These are phyloP conservation scores for Tremella mesenterica DNA, from an alignment of 768 basidiomycete genomes.

Conservation along the genomic window DNA sequence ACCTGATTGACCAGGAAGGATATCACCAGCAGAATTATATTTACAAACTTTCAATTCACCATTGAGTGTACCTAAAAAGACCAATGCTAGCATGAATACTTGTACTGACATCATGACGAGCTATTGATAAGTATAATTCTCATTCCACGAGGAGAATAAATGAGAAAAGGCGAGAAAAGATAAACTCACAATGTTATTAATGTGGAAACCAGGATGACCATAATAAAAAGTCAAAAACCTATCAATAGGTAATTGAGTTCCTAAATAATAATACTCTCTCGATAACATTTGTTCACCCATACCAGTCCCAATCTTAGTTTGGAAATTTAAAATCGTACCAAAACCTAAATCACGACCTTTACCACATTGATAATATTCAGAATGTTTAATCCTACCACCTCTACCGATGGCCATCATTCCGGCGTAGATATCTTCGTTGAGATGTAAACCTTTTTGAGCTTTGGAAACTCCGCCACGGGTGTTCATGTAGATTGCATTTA, in stretches of 20 bases:
- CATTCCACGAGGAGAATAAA: background rate
- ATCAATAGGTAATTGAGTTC: constrained; percentile 94
- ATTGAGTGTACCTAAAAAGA: constrained; percentile 88
- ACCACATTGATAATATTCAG: constrained; percentile 98
- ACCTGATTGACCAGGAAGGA: constrained; percentile 68
- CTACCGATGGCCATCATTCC: constrained; percentile 98
- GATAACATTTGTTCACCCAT: constrained; percentile 99
- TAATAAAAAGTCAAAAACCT: constrained; percentile 99
- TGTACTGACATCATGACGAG: constrained; percentile 94
- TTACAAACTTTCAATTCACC: constrained; percentile 68
- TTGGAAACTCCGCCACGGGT: constrained; percentile 98
- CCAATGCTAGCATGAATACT: constrained; percentile 85
- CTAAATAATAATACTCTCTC: constrained; percentile 96
- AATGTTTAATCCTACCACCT: constrained; percentile 95
- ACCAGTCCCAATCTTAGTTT: constrained; percentile 99
- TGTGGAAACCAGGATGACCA: constrained; percentile 98
- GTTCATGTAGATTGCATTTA: constrained; percentile 94
- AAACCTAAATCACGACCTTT: constrained; percentile 98
- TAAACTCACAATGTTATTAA: constrained; percentile 75
- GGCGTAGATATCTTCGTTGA: constrained; percentile 99
- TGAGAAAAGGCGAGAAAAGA: background rate
- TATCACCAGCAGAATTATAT: constrained; percentile 63
- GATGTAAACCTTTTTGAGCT: constrained; percentile 96
- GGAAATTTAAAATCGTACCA: constrained; percentile 98
- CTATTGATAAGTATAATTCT: constrained; percentile 9